These are phyloP conservation scores for Corynascus novoguineensis DNA, from an alignment of 495 filamentous ascomycete genomes.

Conservation along the genomic window DNA sequence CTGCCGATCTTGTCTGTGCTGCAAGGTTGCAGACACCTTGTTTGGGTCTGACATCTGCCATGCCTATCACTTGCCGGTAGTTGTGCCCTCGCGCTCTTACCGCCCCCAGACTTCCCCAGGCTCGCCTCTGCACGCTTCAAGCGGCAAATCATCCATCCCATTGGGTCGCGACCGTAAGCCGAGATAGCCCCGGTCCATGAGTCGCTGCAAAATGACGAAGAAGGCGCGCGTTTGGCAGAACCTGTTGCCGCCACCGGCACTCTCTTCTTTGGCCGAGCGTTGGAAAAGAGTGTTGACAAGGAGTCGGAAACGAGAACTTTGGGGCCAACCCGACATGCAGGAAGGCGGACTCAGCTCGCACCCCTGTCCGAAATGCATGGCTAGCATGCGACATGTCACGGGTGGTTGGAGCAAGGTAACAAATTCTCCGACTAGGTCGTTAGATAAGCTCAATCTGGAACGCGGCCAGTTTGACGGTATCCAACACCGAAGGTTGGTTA, in stretches of 20 bases:
- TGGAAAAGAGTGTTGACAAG: neutral
- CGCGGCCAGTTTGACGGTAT: too few relatives aligned
- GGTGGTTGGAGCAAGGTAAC: neutral
- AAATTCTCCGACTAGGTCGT: constrained; percentile 8
- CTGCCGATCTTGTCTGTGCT: constrained; percentile 6
- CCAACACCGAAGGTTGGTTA: too few relatives aligned
- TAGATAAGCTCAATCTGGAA: too few relatives aligned
- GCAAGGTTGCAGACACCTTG: neutral
- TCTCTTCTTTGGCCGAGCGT: neutral
- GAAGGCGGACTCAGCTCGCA: neutral
- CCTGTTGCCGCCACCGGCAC: neutral
- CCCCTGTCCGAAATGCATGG: neutral
- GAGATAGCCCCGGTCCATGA: neutral
- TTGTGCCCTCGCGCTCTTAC: neutral
- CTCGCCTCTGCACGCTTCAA: neutral
- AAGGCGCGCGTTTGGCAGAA: neutral
- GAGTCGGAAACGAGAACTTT: neutral
- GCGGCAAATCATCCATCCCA: neutral
- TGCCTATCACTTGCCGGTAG: constrained; percentile 4
- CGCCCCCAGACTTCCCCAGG: constrained; percentile 7
- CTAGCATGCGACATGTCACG: neutral
- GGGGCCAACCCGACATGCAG: neutral
- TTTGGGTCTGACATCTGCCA: neutral
- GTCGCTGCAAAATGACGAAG: neutral
- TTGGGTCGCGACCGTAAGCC: neutral